Evolutionary conservation across 345 rosid genomes (phyloP), one percentile per base, ranked within the genome.

Genomic region (Salix brachista): DNA sequence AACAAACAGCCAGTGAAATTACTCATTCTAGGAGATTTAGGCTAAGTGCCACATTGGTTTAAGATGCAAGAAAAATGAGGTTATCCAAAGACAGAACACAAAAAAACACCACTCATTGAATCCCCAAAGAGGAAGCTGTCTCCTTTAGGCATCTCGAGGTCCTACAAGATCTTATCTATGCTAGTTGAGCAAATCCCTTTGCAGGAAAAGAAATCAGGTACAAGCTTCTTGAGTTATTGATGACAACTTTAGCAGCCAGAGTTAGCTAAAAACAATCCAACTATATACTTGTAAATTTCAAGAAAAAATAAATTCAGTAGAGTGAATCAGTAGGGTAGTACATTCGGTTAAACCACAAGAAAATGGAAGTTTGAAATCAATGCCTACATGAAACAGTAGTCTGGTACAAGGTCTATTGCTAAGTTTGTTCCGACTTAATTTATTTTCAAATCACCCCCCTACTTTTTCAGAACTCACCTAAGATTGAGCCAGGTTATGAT

Each of bases 401-500:
- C 52, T 46, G 18, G 18, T 46, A 13, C 52, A 46, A 4, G 52
- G 52, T 12, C 18, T 46, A 14, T 14, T 46, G 52, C 18, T 46
- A 46, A 46, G 52, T 17, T 12, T 12, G 52, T 46, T 46, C 52
- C 52, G 4, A 14, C 6, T 13, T 46, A 46, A 46, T 46, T 46
- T 14, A 12, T 14, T 46, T 46, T 46, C 52, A 46, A 46, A 14
- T 46, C 52, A 46, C 18, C 16, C 6, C 4, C 52, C 2, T 54
- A 58, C 16, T 5, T 25, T 54, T 30, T 26, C 2, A 65, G 70
- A 78, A 80, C 82, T 72, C 69, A 89, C 98, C 98, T 92, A 80
- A 94, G 75, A 83, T 94, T 94, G 61, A 94, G 90, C 97, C 97
- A 94, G 72, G 91, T 83, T 71, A 94, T 94, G 62, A 91, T 83